A percentile compares a stretch with the other conserved stretches of the same genome.
These are phyloP conservation scores for Tolypocladium sp. DNA, from an alignment of 2,329 filamentous ascomycete genomes.

Conservation along the genomic window DNA sequence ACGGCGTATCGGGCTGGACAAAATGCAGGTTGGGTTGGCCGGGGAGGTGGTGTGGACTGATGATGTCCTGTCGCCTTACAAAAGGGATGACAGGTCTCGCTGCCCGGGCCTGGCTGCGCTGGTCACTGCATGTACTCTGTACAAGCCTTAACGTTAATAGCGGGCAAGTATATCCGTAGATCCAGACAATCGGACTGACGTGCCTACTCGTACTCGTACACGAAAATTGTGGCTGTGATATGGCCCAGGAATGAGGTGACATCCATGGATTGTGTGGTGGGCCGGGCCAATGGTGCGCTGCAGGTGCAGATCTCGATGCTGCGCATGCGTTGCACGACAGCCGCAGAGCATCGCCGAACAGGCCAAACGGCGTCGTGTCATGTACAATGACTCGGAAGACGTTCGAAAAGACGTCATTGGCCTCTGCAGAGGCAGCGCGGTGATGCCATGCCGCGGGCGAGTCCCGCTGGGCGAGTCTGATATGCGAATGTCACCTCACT, in stretches of 20 bases:
- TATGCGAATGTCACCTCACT: neutral
- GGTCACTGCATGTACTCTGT: neutral
- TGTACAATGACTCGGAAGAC: neutral
- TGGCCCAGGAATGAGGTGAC: neutral
- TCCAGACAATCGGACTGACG: neutral
- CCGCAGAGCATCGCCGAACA: neutral
- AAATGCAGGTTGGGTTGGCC: neutral
- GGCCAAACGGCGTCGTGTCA: neutral
- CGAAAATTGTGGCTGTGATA: neutral
- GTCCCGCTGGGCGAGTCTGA: neutral
- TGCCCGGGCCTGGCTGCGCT: neutral
- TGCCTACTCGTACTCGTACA: no score
- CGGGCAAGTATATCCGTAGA: neutral
- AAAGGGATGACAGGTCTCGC: neutral
- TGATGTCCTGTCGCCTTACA: neutral
- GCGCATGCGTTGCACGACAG: slow-evolving; percentile 12
- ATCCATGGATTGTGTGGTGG: neutral
- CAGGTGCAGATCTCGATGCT: slow-evolving; percentile 18
- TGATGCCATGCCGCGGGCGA: neutral
- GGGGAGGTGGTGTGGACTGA: neutral
- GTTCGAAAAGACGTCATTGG: neutral
- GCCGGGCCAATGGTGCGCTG: slow-evolving; percentile 5
- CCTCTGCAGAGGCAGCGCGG: neutral
- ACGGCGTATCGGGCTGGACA: neutral
- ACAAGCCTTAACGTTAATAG: neutral